Base-by-base conservation (phyloP, 75 land plant species). In the Chamaecyparis obtusa region DNA sequence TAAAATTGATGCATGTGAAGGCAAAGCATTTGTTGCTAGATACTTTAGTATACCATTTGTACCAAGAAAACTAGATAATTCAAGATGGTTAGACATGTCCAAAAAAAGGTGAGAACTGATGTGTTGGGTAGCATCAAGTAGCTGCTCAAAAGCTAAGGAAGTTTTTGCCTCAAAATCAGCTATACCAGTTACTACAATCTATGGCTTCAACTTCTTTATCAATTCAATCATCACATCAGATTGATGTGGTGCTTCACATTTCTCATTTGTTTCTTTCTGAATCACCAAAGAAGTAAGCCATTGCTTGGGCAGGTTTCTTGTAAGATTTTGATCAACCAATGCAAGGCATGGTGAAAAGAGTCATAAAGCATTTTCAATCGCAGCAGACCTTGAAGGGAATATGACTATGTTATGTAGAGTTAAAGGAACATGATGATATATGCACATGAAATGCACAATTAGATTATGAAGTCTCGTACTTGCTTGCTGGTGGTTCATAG, bases 1-100 rank as follows among this genome's bases (percentile, higher is more conserved):
- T 15, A 98, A 64, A 79, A 98, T 92, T 76, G 99, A 91, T 51
- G 95, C 99, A 91, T 98, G 99, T 77, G 93, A 77, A 3, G 99
- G 99, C 21, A 98, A 87, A 64, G 87, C 86, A 86, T 92, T 91
- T 88, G 90, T 90, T 60, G 99, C 90, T 56, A 98, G 91, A 89
- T 94, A 98, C 85, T 97, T 98, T 78, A 98, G 91, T 48, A 98
- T 99, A 7, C 99, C 99, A 91, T 93, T 98, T 54, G 99, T 90
- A 64, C 95, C 90, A 43, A 99, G 99, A 27, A 95, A 90, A 83
- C 99, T 97, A 84, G 99, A 98, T 32, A 97, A 93, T 87, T 97
- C 99, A 77, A 98, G 88, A 75, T 98, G 94, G 76, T 96, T 95
- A 72, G 99, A 98, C 85, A 98, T 98, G 90, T 98, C 99, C 82